Base-by-base conservation (phyloP, 2,329 filamentous ascomycete species). In the Colletotrichum tropicicola region DNA sequence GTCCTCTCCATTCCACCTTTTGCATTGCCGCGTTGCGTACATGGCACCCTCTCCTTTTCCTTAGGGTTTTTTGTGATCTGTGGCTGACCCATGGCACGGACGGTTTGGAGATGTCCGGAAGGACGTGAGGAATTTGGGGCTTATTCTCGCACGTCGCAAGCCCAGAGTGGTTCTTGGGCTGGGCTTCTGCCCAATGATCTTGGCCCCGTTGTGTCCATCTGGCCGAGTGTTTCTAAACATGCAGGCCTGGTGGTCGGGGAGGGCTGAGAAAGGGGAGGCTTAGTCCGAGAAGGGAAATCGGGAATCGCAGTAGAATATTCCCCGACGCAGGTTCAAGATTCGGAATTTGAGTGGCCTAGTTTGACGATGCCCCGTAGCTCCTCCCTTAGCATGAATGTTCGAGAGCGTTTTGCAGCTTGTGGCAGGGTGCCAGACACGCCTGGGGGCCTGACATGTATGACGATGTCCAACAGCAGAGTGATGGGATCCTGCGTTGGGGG, bases 71-170 rank as follows among this genome's bases (percentile, higher is more conserved):
- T 43, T 23, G 39, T 9, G 15, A 17, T 19, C 28, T 51, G 61
- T 65, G 51, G 61, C 61, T 65, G 57, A 56, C 61, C 58, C 21
- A 12, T 21, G 41, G 51, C 61, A 65, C 61, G 61, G 61, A 61
- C 61, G 61, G 48, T 61, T 61, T 65, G 61, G 61, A 65, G 61
- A 65, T 65, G 61, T 65, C 61, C 61, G 61, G 49, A 49, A 65
- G 57, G 57, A 61, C 49, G 44, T 61, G 30, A 65, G 61, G 49
- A n/a, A 60, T 49, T 65, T 44, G 57, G 44, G 57, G 49, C 44
- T 65, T 65, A 61, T 51, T 21, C 19, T 10, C n/a, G 17, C n/a
- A 21, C 10, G 39, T 17, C 10, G 39, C 7, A 19, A 17, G 15
- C 39, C 6, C n/a, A n/a, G n/a, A n/a, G n/a, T n/a, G n/a, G n/a